Percentiles rank a stretch among this genome's conserved stretches.
Conservation (phyloP, 2,329 filamentous ascomycete species). For the Fusarium palustre region DNA sequence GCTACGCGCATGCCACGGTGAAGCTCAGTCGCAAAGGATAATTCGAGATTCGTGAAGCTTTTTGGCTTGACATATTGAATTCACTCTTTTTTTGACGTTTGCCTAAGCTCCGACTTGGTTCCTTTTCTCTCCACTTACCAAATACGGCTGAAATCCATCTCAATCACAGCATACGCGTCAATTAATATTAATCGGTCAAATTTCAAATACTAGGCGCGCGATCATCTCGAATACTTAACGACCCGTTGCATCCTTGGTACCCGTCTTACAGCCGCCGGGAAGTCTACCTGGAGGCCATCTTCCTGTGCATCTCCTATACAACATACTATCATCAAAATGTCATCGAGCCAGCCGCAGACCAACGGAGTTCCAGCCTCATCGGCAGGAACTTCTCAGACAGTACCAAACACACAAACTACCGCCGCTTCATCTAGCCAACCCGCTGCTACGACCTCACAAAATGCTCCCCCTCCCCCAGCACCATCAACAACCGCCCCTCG, state of each 20-base stretch:
- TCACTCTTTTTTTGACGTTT: background rate
- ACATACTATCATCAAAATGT: conserved; percentile 44
- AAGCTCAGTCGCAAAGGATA: conserved; percentile 15
- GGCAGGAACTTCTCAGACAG: conserved; percentile 53
- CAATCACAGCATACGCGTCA: background rate
- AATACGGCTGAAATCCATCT: background rate
- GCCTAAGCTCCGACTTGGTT: background rate
- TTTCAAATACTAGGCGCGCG: conserved; percentile 11
- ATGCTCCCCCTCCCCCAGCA: conserved; percentile 43
- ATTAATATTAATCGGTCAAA: conserved; percentile 2
- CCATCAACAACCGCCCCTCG: conserved; percentile 62
- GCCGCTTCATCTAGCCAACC: conserved; percentile 46
- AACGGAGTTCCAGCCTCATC: conserved; percentile 64
- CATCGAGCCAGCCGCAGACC: conserved; percentile 60
- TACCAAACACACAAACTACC: conserved; percentile 53
- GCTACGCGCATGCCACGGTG: conserved; percentile 19
- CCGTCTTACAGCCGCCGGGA: background rate
- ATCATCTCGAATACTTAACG: conserved; percentile 2
- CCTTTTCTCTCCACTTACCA: background rate
- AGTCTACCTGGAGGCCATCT: background rate
- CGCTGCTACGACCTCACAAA: conserved; percentile 38
- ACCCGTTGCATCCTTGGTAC: conserved; percentile 2
- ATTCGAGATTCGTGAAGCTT: conserved; percentile 10
- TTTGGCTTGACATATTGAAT: background rate
- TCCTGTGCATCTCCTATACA: background rate